These are phyloP conservation scores for Russula virescens DNA, from an alignment of 768 basidiomycete species.

Conservation along the genomic window DNA sequence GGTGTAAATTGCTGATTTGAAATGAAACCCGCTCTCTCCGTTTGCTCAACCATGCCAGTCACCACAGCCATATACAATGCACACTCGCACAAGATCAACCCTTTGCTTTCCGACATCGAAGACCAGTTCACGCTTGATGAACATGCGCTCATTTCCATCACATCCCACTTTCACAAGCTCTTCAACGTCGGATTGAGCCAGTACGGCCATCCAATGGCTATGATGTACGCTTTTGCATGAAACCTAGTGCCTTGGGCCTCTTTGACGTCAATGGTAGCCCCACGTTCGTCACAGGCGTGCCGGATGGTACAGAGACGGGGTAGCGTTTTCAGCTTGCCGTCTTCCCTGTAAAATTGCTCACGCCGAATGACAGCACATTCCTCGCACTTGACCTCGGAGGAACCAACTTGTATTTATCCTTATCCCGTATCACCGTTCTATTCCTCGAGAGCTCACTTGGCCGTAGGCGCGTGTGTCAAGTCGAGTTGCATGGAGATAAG, in stretches of 20 bases:
- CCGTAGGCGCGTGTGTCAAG: slow-evolving; percentile 87
- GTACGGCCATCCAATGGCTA: slow-evolving; percentile 83
- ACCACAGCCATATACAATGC: slow-evolving; percentile 16
- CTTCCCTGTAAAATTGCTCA: background rate
- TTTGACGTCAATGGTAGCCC: slow-evolving; percentile 46
- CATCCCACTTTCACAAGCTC: slow-evolving; percentile 75
- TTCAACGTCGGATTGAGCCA: slow-evolving; percentile 63
- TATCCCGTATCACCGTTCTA: background rate
- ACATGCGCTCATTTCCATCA: slow-evolving; percentile 60
- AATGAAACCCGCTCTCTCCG: background rate
- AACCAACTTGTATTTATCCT: slow-evolving; percentile 72
- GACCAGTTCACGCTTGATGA: slow-evolving; percentile 63
- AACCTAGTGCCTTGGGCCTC: background rate
- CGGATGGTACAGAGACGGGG: slow-evolving; percentile 92
- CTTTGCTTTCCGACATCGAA: slow-evolving; percentile 55
- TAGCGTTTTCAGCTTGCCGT: slow-evolving; percentile 33
- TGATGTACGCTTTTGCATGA: slow-evolving; percentile 57
- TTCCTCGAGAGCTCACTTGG: slow-evolving; percentile 15
- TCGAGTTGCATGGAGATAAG: slow-evolving; percentile 82
- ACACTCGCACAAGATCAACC: slow-evolving; percentile 17
- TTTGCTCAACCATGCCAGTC: slow-evolving; percentile 14
- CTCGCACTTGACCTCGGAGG: slow-evolving; percentile 95
- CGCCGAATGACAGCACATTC: slow-evolving; percentile 62
- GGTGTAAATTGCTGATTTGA: too few species aligned
- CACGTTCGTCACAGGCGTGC: slow-evolving; percentile 92